phyloP scores from a whole-genome alignment of 805 yeast species.

The Wickerhamiella cacticola region DNA sequence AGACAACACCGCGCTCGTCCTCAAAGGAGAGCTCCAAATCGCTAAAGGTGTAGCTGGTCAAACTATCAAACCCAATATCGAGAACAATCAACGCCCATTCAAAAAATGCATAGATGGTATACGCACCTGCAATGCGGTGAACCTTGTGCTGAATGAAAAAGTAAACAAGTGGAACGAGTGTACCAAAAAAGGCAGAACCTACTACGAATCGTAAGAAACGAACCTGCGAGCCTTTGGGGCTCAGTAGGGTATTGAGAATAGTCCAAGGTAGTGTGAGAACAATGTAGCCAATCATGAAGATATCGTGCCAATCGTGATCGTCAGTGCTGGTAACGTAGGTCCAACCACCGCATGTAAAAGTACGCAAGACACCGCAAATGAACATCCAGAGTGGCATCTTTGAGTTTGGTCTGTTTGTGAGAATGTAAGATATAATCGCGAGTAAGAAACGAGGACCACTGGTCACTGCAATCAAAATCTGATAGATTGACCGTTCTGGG shows the following conservation, averaged over 20 bases:
- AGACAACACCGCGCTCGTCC: constrained; percentile 25
- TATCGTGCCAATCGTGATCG: constrained; percentile 91
- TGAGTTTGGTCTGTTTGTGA: constrained; percentile 28
- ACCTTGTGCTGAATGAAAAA: constrained; percentile 90
- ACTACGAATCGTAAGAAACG: constrained; percentile 37
- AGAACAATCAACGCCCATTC: constrained; percentile 84
- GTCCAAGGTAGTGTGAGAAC: constrained; percentile 90
- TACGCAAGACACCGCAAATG: constrained; percentile 66
- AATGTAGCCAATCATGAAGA: constrained; percentile 86
- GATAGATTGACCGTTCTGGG: constrained; percentile 90
- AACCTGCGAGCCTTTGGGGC: constrained; percentile 38
- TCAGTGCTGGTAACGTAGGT: constrained; percentile 94
- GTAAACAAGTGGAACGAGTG: constrained; percentile 70
- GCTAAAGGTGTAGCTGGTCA: constrained; percentile 59
- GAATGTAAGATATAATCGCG: constrained; percentile 38
- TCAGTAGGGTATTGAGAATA: constrained; percentile 41
- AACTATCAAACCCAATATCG: constrained; percentile 76
- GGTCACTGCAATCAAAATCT: constrained; percentile 80
- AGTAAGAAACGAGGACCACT: constrained; percentile 82
- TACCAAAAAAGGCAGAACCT: constrained; percentile 56
- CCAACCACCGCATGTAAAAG: constrained; percentile 97
- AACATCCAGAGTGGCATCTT: constrained; percentile 29
- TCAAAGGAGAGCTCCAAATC: constrained; percentile 40
- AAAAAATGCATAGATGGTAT: constrained; percentile 83
- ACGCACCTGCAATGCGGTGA: constrained; percentile 80